These are phyloP conservation scores for Geranomyces michiganensis DNA, from an alignment of 192 early-diverging fungal genomes.

Conservation along the genomic window DNA sequence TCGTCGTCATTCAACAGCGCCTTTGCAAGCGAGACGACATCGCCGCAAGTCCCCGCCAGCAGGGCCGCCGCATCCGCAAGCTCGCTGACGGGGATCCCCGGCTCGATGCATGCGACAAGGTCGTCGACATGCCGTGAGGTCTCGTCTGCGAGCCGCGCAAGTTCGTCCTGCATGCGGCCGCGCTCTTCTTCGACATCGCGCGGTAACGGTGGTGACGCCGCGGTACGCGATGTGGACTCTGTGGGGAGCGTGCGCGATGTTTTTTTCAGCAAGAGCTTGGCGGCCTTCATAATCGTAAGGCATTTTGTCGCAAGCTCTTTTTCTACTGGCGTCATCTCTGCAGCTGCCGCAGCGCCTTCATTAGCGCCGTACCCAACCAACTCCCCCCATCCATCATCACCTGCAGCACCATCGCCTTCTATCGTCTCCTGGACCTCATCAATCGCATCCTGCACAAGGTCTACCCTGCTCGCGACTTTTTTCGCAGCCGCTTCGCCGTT, in stretches of 20 bases:
- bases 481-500: conserved; percentile 17
- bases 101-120: neutral
- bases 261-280: conserved; percentile 20
- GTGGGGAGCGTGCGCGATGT: neutral
- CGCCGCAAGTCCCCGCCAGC: conserved; percentile 5
- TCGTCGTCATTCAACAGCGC: conserved; percentile 2
- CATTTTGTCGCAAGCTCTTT: conserved; percentile 22
- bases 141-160: conserved; percentile 1
- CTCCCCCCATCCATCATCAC: conserved; percentile 17
- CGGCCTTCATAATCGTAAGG: conserved; percentile 16
- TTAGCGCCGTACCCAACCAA: neutral
- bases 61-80: conserved; percentile 4
- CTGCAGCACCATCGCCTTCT: conserved; percentile 1
- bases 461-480: neutral
- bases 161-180: neutral
- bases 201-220: neutral
- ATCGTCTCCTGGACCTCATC: conserved; percentile 12
- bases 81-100: neutral
- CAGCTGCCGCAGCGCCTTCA: neutral
- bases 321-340: neutral
- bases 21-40: neutral
- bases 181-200: neutral
- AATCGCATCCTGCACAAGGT: conserved; percentile 17
- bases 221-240: neutral
- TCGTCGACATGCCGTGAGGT: neutral